These are phyloP conservation scores for Pseudisothecium myosuroides DNA, from an alignment of 225 moss, liverwort and hornwort genomes.

Conservation along the genomic window DNA sequence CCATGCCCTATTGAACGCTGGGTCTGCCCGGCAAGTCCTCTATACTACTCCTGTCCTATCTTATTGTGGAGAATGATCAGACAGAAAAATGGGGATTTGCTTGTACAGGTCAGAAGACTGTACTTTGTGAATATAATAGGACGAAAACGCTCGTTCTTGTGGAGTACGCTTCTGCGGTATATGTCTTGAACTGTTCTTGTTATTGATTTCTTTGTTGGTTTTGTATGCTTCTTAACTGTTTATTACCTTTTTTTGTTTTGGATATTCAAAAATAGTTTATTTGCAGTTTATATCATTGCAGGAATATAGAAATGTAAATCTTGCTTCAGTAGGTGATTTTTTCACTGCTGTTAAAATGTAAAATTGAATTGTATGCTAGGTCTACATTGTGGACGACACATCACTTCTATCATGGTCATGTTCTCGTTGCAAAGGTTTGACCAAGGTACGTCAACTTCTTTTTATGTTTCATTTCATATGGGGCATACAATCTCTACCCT, in stretches of 20 bases:
- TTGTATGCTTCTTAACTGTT: background rate
- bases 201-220: background rate
- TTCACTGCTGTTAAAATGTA: background rate
- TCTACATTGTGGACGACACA: constrained; percentile 54
- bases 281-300: background rate
- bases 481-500: background rate
- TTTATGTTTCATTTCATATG: background rate
- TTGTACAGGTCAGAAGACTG: constrained; percentile 21
- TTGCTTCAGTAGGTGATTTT: background rate
- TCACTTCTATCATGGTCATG: constrained; percentile 70
- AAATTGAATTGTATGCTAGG: constrained; percentile 13
- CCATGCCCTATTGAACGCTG: background rate
- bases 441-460: constrained; percentile 29
- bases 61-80: background rate
- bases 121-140: constrained; percentile 66
- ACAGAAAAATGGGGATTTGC: background rate
- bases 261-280: background rate
- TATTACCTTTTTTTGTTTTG: background rate
- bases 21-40: background rate
- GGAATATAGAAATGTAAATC: background rate
- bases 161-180: constrained; percentile 88
- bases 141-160: constrained; percentile 75
- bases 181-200: background rate
- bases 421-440: constrained; percentile 77
- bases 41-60: background rate